A percentile compares a stretch with the other conserved stretches of the same genome.
Evolutionary conservation across 2,329 filamentous ascomycete genomes (phyloP).

Genomic region (Setomelanomma holmii): DNA sequence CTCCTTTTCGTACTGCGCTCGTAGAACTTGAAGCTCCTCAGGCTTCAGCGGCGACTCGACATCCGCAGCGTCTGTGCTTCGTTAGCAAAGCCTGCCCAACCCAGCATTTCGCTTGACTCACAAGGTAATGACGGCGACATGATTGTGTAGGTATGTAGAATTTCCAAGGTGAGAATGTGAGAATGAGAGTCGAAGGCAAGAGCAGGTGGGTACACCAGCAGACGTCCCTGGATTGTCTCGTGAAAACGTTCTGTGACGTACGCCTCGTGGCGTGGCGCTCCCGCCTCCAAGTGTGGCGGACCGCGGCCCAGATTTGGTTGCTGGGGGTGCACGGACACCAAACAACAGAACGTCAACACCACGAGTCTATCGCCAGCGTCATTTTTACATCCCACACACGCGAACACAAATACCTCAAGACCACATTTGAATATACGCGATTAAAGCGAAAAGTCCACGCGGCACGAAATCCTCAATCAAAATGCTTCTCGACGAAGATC

Average conservation of each 20-base stretch:
- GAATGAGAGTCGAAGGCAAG: neutral
- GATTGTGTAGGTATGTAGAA: slow-evolving; percentile 2
- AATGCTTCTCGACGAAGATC: slow-evolving; percentile 95
- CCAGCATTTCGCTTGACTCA: slow-evolving; percentile 23
- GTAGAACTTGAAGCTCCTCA: slow-evolving; percentile 89
- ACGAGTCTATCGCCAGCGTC: slow-evolving; percentile 23
- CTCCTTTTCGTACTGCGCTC: slow-evolving; percentile 95
- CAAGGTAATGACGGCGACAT: slow-evolving; percentile 49
- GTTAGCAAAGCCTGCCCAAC: slow-evolving; percentile 28
- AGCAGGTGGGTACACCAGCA: slow-evolving; percentile 14
- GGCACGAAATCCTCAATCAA: slow-evolving; percentile 48
- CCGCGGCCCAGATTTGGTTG: slow-evolving; percentile 11
- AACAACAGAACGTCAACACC: slow-evolving; percentile 43
- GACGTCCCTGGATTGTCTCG: slow-evolving; percentile 19
- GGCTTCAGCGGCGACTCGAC: slow-evolving; percentile 94
- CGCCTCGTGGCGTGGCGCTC: slow-evolving; percentile 37
- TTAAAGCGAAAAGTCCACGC: slow-evolving; percentile 1
- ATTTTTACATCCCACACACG: slow-evolving; percentile 1
- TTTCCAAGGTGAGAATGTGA: neutral
- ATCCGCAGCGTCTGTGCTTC: slow-evolving; percentile 83
- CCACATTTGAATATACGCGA: neutral
- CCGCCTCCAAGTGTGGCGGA: slow-evolving; percentile 13
- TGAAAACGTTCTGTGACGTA: slow-evolving; percentile 44
- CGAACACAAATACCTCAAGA: neutral
- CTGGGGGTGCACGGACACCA: slow-evolving; percentile 29